phyloP scores from a whole-genome alignment of 441 rosid genomes.

The Bocquillonia castaneifolia region DNA sequence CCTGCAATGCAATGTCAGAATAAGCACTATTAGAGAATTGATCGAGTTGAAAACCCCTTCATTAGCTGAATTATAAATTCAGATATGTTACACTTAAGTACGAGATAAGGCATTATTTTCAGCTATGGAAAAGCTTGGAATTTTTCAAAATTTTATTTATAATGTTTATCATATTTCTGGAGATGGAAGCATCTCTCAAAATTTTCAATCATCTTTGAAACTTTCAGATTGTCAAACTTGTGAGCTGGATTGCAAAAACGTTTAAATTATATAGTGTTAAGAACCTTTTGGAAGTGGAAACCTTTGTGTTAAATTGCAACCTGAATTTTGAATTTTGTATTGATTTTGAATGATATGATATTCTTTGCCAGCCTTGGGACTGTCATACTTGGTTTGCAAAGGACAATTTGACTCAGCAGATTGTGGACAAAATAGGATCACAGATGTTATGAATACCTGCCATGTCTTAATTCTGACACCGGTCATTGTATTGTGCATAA shows the following conservation, averaged over 20 bases:
- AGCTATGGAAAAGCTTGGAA: neutral
- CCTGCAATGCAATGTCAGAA: slow-evolving; percentile 49
- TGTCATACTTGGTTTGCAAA: neutral
- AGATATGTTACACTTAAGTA: neutral
- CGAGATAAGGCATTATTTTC: neutral
- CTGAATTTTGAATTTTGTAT: neutral
- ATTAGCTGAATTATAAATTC: neutral
- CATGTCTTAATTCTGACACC: slow-evolving; percentile 96
- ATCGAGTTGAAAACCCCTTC: neutral
- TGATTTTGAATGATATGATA: neutral
- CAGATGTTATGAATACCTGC: slow-evolving; percentile 55
- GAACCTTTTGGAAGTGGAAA: slow-evolving; percentile 9
- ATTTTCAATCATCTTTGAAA: neutral
- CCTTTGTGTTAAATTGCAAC: neutral
- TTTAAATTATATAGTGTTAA: neutral
- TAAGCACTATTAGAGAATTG: slow-evolving; percentile 6
- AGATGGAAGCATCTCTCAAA: too few relatives aligned
- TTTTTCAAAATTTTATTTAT: slow-evolving; percentile 1
- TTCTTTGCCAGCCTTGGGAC: neutral
- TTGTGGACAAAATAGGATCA: slow-evolving; percentile 14
- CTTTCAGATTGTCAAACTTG: neutral
- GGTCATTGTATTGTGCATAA: slow-evolving; percentile 80
- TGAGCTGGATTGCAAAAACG: neutral
- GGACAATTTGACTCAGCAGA: neutral
- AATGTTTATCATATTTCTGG: neutral